phyloP scores from a whole-genome alignment of 192 early-diverging fungal genomes.

The Blastocladiella britannica region DNA sequence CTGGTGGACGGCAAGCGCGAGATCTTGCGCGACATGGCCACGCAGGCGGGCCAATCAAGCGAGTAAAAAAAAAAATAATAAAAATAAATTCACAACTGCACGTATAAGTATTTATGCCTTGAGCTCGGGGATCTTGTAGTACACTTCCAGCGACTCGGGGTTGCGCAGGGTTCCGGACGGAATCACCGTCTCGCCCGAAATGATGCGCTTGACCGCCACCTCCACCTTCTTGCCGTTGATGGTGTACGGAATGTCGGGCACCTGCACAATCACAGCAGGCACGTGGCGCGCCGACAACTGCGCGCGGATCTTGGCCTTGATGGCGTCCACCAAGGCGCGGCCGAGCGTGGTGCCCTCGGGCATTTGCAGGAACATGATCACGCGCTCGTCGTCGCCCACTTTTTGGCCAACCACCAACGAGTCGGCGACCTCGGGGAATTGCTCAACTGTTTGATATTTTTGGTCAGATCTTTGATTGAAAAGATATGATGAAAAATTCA shows the following conservation, averaged over 20 bases:
- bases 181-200: constrained; percentile 57
- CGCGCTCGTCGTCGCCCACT: constrained; percentile 66
- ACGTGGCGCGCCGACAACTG: constrained; percentile 82
- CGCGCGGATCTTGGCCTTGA: constrained; percentile 55
- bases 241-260: constrained; percentile 80
- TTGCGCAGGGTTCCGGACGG: constrained; percentile 66
- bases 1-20: too few relatives aligned
- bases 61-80: too few relatives aligned
- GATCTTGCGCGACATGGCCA: too few relatives aligned
- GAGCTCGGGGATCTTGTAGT: constrained; percentile 55
- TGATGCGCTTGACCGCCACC: constrained; percentile 77
- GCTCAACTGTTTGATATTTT: too few relatives aligned
- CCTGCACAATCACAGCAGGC: constrained; percentile 61
- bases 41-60: too few relatives aligned
- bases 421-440: constrained; percentile 61
- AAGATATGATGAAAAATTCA: too few relatives aligned
- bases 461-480: too few relatives aligned
- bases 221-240: constrained; percentile 95
- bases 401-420: constrained; percentile 80
- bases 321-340: constrained; percentile 36
- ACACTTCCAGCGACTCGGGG: constrained; percentile 67
- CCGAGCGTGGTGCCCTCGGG: constrained; percentile 30
- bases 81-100: too few relatives aligned
- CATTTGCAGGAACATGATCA: constrained; percentile 80
- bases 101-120: constrained; percentile 5